phyloP scores from a whole-genome alignment of 2,329 filamentous ascomycete genomes.

The Penicillium glabrum region DNA sequence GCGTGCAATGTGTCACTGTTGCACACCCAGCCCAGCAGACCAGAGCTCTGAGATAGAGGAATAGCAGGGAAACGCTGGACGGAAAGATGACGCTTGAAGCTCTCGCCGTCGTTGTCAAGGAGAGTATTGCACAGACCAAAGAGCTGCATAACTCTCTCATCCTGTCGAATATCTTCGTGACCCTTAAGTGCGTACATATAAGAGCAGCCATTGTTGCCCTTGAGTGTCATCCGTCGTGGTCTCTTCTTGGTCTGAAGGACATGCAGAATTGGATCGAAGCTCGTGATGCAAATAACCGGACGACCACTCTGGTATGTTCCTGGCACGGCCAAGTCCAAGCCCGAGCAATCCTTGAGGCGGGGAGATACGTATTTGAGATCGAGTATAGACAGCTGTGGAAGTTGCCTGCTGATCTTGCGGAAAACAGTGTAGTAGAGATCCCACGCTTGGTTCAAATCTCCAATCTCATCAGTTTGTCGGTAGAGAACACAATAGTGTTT shows the following conservation, averaged over 20 bases:
- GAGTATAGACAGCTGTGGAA: conserved; percentile 87
- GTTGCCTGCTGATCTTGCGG: conserved; percentile 87
- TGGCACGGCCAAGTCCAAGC: conserved; percentile 91
- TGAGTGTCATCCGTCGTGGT: conserved; percentile 82
- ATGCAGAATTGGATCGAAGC: conserved; percentile 84
- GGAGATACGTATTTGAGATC: conserved; percentile 97
- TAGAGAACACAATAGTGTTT: conserved; percentile 96
- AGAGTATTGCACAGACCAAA: conserved; percentile 98
- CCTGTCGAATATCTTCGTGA: conserved; percentile 98
- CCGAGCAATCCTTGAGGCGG: conserved; percentile 78
- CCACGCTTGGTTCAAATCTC: conserved; percentile 97
- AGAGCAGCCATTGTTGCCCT: conserved; percentile 81
- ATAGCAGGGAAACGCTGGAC: conserved; percentile 98
- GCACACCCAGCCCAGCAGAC: conserved; percentile 91
- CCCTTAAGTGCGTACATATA: conserved; percentile 95
- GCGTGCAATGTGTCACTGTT: conserved; percentile 98
- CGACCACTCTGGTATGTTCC: conserved; percentile 84
- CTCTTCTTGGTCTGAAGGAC: conserved; percentile 98
- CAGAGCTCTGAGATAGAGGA: conserved; percentile 92
- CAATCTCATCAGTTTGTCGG: conserved; percentile 81
- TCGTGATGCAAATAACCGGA: conserved; percentile 79
- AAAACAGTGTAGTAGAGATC: conserved; percentile 99
- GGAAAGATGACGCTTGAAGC: conserved; percentile 93
- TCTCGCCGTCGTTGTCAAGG: conserved; percentile 88
- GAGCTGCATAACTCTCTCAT: conserved; percentile 98